Evolutionary conservation across 192 early-diverging fungal species (phyloP).

Genomic region (Coemansia sp.): DNA sequence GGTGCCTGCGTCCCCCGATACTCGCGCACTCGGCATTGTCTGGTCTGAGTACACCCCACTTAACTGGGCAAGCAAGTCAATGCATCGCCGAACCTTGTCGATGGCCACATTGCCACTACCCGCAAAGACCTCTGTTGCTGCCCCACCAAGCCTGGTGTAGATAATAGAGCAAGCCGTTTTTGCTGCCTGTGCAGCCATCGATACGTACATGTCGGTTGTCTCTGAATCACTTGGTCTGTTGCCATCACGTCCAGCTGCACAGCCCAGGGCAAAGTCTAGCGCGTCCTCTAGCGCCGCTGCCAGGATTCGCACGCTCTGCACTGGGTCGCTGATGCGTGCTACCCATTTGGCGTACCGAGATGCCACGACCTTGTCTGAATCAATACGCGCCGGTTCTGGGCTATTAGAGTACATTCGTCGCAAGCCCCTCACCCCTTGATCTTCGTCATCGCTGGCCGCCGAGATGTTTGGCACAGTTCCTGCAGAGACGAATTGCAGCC

Average conservation of each 20-base stretch:
- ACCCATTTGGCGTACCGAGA: conserved; percentile 52
- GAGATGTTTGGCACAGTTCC: neutral
- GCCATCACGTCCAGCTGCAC: neutral
- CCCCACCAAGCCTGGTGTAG: conserved; percentile 26
- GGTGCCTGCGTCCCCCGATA: neutral
- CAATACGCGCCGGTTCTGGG: neutral
- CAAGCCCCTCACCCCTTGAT: neutral
- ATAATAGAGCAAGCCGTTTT: conserved; percentile 30
- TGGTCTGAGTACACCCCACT: neutral
- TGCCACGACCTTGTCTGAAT: neutral
- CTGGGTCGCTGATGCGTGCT: conserved; percentile 36
- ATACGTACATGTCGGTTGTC: neutral
- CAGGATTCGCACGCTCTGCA: conserved; percentile 32
- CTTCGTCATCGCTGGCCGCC: neutral
- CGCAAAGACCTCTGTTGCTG: neutral
- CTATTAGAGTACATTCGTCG: neutral
- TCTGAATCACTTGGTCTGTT: neutral
- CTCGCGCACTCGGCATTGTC: neutral
- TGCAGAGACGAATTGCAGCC: conserved; percentile 35
- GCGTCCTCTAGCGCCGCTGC: conserved; percentile 37
- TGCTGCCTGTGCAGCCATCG: conserved; percentile 21
- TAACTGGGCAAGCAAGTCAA: conserved; percentile 11
- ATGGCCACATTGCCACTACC: neutral
- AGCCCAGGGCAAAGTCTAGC: neutral
- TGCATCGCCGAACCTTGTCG: conserved; percentile 15